Evolutionary conservation across 2,329 filamentous ascomycete species (phyloP).

Genomic region (Ceratocystis colombiana): DNA sequence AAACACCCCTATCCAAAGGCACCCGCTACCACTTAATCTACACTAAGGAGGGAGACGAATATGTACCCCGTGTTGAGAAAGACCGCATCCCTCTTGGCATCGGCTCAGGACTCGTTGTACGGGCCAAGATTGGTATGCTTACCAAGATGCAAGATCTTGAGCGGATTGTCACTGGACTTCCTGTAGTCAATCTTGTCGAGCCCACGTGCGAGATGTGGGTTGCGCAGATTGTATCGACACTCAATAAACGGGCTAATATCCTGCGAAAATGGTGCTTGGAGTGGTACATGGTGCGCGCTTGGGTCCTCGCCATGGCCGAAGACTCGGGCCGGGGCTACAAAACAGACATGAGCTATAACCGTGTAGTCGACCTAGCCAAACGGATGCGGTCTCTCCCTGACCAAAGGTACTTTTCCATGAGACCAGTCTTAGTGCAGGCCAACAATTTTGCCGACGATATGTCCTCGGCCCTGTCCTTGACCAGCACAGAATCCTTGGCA

Average conservation of each 20-base stretch:
- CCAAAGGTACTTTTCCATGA: constrained; percentile 22
- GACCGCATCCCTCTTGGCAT: constrained; percentile 23
- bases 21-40: constrained; percentile 23
- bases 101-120: constrained; percentile 20
- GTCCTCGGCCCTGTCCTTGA: constrained; percentile 19
- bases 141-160: constrained; percentile 22
- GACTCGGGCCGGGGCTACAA: constrained; percentile 16
- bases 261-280: constrained; percentile 16
- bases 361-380: constrained; percentile 21
- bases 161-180: constrained; percentile 20
- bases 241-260: constrained; percentile 16
- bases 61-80: constrained; percentile 22
- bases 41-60: constrained; percentile 13
- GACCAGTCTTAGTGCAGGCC: constrained; percentile 5
- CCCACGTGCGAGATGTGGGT: constrained; percentile 24
- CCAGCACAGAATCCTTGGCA: constrained; percentile 13
- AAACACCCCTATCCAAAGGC: constrained; percentile 24
- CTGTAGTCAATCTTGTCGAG: constrained; percentile 18
- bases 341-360: constrained; percentile 24
- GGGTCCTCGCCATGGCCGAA: constrained; percentile 20
- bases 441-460: constrained; percentile 23
- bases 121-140: constrained; percentile 22
- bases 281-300: constrained; percentile 23
- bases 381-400: constrained; percentile 21
- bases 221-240: constrained; percentile 20